phyloP scores from a whole-genome alignment of 2,329 filamentous ascomycete species.

The Alternaria sp. region DNA sequence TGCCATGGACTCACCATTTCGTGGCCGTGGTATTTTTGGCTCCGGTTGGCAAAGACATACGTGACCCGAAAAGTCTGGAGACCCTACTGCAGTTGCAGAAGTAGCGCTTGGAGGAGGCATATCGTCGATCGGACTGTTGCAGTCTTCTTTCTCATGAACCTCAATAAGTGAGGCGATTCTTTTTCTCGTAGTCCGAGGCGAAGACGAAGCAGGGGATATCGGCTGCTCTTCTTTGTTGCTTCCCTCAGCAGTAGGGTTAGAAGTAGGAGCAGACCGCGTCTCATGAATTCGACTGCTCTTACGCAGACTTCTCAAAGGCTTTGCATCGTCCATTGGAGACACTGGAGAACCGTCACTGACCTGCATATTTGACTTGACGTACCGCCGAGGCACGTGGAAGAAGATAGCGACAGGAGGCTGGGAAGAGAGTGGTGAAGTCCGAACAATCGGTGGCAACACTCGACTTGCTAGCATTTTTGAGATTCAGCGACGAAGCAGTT shows the following conservation, averaged over 20 bases:
- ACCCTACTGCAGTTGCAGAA: conserved; percentile 33
- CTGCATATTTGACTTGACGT: conserved; percentile 47
- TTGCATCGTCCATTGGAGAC: conserved; percentile 34
- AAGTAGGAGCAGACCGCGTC: conserved; percentile 32
- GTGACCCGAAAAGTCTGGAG: conserved; percentile 53
- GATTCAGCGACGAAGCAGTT: conserved; percentile 32
- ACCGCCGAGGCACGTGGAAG: conserved; percentile 47
- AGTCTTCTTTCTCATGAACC: conserved; percentile 25
- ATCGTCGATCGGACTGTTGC: conserved; percentile 27
- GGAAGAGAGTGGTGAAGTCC: conserved; percentile 26
- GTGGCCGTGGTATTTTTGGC: conserved; percentile 74
- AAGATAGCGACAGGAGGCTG: conserved; percentile 43
- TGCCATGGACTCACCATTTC: conserved; percentile 68
- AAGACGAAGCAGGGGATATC: conserved; percentile 25
- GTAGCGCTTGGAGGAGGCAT: conserved; percentile 35
- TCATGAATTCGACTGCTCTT: conserved; percentile 43
- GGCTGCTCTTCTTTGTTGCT: conserved; percentile 30
- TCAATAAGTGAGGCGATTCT: conserved; percentile 34
- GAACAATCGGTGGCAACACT: conserved; percentile 44
- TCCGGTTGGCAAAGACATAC: conserved; percentile 76
- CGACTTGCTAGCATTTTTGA: conserved; percentile 48
- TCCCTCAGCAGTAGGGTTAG: conserved; percentile 21
- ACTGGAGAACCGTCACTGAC: conserved; percentile 25
- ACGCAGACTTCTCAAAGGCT: conserved; percentile 32
- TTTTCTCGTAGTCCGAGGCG: conserved; percentile 37